These are phyloP conservation scores for Cladophialophora psammophila DNA, from an alignment of 2,329 filamentous ascomycete genomes.

Conservation along the genomic window DNA sequence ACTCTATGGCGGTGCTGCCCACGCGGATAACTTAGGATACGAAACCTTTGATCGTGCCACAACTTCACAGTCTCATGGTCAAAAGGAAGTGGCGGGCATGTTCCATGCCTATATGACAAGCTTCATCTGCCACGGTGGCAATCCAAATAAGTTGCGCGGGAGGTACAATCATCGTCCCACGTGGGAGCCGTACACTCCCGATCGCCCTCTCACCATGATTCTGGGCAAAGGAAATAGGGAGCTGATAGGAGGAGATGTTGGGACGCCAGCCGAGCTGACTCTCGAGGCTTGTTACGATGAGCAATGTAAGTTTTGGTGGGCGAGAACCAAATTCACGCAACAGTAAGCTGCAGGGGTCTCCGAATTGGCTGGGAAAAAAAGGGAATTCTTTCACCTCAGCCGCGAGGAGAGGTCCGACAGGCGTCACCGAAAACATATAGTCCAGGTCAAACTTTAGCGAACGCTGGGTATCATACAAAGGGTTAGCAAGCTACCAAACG, in stretches of 20 bases:
- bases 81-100: conserved; percentile 53
- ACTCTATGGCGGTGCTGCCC: conserved; percentile 55
- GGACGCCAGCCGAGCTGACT: conserved; percentile 51
- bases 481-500: too few relatives aligned
- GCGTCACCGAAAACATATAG: too few relatives aligned
- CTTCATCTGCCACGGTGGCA: conserved; percentile 55
- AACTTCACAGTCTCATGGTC: conserved; percentile 47
- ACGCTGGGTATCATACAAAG: too few relatives aligned
- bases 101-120: conserved; percentile 59
- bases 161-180: conserved; percentile 43
- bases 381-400: too few relatives aligned
- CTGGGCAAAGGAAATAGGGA: conserved; percentile 60
- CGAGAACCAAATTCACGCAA: conserved; percentile 37
- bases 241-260: conserved; percentile 52
- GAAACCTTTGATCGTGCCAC: conserved; percentile 53
- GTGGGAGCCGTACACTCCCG: conserved; percentile 48
- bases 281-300: conserved; percentile 39
- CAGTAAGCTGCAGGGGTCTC: not conserved
- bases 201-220: conserved; percentile 49
- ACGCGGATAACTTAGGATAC: conserved; percentile 59
- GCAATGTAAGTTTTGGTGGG: conserved; percentile 49
- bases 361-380: too few relatives aligned
- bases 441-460: too few relatives aligned
- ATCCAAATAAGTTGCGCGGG: conserved; percentile 50
- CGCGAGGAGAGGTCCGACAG: too few relatives aligned